Evolutionary conservation across 2,329 filamentous ascomycete genomes (phyloP).

Genomic region (Xylaria multiplex): DNA sequence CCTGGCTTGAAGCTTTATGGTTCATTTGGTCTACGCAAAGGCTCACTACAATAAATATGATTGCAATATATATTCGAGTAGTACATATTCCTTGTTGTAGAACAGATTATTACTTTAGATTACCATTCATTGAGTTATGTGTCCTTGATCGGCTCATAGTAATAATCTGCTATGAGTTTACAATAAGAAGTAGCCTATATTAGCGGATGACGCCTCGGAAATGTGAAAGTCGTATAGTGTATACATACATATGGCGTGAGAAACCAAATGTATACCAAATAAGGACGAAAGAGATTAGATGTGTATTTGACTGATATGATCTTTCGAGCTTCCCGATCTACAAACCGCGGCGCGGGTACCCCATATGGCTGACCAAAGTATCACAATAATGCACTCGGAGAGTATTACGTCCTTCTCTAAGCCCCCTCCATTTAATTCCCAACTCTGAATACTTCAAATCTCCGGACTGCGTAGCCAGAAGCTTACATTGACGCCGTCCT

Average conservation of each 20-base stretch:
- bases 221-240: not conserved
- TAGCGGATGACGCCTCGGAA: no score
- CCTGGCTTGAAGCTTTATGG: no score
- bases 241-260: no score
- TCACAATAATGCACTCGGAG: no score
- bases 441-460: not conserved
- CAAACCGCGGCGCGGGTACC: not conserved
- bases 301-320: not conserved
- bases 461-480: slow-evolving; percentile 37
- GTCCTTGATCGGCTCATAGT: not conserved
- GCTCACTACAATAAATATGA: no score
- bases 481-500: slow-evolving; percentile 22
- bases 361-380: not conserved
- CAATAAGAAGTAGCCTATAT: not conserved
- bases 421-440: not conserved
- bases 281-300: no score
- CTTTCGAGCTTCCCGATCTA: not conserved
- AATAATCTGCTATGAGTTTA: not conserved
- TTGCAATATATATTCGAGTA: no score
- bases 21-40: no score
- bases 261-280: no score
- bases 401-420: not conserved
- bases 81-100: no score
- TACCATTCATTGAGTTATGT: no score
- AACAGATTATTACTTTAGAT: no score